Conservation (phyloP, 371 early-diverging fungal species). For the Neoconidiobolus thromboides region DNA sequence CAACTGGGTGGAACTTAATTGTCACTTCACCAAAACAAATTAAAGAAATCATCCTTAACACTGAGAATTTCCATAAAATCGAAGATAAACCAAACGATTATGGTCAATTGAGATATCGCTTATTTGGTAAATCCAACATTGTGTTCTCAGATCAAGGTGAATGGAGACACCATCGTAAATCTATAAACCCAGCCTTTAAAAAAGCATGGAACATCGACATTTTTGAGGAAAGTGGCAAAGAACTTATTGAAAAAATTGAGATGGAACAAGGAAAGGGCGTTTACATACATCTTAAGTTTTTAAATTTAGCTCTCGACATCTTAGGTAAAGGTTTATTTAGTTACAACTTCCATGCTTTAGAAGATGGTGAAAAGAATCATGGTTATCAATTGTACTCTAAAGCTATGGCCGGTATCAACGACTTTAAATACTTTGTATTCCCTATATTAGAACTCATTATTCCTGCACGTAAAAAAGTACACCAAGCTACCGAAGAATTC, state of each 20-base stretch:
- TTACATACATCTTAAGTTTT: not conserved
- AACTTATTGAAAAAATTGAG: not conserved
- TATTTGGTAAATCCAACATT: not conserved
- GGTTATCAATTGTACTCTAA: not conserved
- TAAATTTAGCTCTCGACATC: not conserved
- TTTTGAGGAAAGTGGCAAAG: not conserved
- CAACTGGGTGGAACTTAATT: too few species aligned
- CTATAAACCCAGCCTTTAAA: not conserved
- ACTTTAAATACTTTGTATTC: not conserved
- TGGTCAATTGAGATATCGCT: not conserved
- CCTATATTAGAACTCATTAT: not conserved
- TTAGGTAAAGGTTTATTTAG: not conserved
- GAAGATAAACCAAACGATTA: not conserved
- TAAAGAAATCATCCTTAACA: too few species aligned
- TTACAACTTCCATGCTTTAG: not conserved
- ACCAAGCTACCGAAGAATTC: not conserved
- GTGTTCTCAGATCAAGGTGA: not conserved
- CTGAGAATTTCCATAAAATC: not conserved
- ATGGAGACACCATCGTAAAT: not conserved
- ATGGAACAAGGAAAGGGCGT: not conserved
- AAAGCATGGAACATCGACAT: not conserved
- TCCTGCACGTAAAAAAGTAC: not conserved
- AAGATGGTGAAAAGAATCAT: not conserved
- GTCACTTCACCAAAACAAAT: too few species aligned
- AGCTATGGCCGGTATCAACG: not conserved